Percentiles rank a stretch among this genome's conserved stretches.
phyloP scores from a whole-genome alignment of 768 basidiomycete species.

The Auricularia sp. region DNA sequence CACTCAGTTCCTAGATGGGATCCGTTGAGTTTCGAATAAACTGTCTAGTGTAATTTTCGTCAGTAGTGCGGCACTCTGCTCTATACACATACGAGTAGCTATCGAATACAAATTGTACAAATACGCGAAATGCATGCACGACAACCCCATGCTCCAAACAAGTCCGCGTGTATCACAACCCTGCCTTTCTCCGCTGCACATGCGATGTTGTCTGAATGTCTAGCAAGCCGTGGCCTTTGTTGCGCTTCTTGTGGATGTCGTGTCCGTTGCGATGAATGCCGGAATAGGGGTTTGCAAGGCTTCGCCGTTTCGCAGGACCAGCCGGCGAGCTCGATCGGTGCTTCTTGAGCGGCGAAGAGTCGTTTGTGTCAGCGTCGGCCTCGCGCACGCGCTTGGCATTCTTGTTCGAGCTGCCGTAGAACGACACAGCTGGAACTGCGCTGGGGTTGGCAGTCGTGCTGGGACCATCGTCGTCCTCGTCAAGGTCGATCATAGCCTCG shows the following conservation, averaged over 20 bases:
- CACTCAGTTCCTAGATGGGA: no score
- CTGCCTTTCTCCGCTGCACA: not conserved
- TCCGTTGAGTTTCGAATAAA: no score
- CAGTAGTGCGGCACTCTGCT: no score
- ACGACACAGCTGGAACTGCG: conserved; percentile 43
- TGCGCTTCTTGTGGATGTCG: not conserved
- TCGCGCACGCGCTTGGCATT: not conserved
- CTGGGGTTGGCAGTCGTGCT: conserved; percentile 40
- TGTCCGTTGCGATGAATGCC: not conserved
- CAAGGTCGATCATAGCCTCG: not conserved
- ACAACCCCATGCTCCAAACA: no score
- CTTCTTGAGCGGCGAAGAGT: conserved; percentile 18
- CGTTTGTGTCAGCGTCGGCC: not conserved
- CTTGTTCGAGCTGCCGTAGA: not conserved
- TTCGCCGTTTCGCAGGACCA: not conserved
- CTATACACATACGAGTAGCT: no score
- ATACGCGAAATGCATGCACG: no score
- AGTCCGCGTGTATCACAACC: not conserved
- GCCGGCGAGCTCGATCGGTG: conserved; percentile 7
- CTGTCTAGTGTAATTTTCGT: no score
- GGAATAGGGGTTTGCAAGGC: not conserved
- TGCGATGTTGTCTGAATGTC: not conserved
- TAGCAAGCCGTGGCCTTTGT: not conserved
- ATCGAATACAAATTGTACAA: no score
- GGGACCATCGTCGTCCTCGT: conserved; percentile 36